Evolutionary conservation across 495 filamentous ascomycete genomes (phyloP), one percentile per base, ranked within the genome.

Genomic region (Penicillium mononematosum): DNA sequence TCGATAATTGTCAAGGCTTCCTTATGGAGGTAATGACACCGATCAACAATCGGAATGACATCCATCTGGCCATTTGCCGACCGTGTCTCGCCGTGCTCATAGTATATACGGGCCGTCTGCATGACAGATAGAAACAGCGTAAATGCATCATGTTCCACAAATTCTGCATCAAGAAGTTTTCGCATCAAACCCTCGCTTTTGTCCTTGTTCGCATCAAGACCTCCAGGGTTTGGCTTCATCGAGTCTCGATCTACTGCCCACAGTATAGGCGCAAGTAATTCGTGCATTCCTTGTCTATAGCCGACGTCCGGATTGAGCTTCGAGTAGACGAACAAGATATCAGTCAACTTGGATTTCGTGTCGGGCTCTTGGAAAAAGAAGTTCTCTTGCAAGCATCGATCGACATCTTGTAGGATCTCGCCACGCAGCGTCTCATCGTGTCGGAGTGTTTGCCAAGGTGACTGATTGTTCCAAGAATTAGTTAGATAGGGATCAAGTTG

Each of bases 281-380:
- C 94, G 67, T 98, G 94, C 92, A 98, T 98, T 17, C 94, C 94
- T 74, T 98, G 94, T 25, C 95, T 84, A 63, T 98, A 98, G 17
- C 92, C 88, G 43, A 93, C 77, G 61, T 88, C 87, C 12, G 86
- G 89, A 62, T 96, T 93, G 44, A 96, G 85, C 70, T 96, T 97
- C 67, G 92, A 92, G 72, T 91, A 97, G 59, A 98, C 81, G 65
- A 98, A 98, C 39, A 97, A 75, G 39, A 97, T 84, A 68, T 98
- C 90, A 20, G 91, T 79, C 56, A 99, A 85, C 69, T 89, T 90
- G 7, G 77, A 80, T 66, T 98, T 95, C 6, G 92, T 88, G 5
- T 77, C 70, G 12, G 88, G 82, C 49, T 90, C 83, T 27, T 90
- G 91, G 56, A 98, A 99, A 68, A 93, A 96, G 17, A 82, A 76